A percentile compares a stretch with the other conserved stretches of the same genome.
phyloP scores from a whole-genome alignment of 805 yeast species.

The Cyberlindnera xishuangbannaensis region DNA sequence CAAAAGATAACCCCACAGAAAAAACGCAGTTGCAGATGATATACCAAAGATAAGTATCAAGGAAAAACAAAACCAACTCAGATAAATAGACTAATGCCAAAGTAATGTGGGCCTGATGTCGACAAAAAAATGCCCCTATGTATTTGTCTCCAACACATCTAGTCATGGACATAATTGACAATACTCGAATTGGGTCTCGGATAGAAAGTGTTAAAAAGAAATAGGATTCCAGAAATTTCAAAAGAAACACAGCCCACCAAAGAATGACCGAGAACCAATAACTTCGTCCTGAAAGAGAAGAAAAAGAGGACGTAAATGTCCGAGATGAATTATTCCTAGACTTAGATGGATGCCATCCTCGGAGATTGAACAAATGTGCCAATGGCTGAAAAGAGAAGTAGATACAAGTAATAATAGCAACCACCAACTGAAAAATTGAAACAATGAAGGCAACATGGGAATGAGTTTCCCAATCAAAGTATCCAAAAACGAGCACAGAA shows the following conservation, averaged over 20 bases:
- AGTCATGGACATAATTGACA: constrained; percentile 49
- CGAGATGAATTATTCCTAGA: constrained; percentile 43
- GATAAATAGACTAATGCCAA: constrained; percentile 49
- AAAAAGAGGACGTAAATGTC: constrained; percentile 57
- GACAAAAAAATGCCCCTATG: constrained; percentile 50
- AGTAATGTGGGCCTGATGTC: constrained; percentile 50
- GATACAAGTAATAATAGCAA: constrained; percentile 50
- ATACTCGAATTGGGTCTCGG: constrained; percentile 67
- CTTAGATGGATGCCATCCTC: constrained; percentile 14
- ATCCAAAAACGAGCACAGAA: constrained; percentile 41
- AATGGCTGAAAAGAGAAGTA: constrained; percentile 59
- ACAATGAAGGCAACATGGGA: constrained; percentile 35
- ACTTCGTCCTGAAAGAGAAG: constrained; percentile 46
- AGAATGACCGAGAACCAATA: constrained; percentile 57
- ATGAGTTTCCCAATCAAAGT: constrained; percentile 33
- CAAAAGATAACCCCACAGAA: constrained; percentile 64
- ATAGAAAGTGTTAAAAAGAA: constrained; percentile 70
- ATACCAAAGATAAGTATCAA: constrained; percentile 85
- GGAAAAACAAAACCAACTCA: constrained; percentile 64
- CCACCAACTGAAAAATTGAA: constrained; percentile 47
- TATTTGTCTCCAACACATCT: constrained; percentile 61
- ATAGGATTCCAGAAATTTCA: constrained; percentile 73
- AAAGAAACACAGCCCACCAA: constrained; percentile 60
- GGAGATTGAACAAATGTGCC: constrained; percentile 42
- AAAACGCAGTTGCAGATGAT: constrained; percentile 72